phyloP scores from a whole-genome alignment of 2,329 filamentous ascomycete species.

The Cytospora piceae region DNA sequence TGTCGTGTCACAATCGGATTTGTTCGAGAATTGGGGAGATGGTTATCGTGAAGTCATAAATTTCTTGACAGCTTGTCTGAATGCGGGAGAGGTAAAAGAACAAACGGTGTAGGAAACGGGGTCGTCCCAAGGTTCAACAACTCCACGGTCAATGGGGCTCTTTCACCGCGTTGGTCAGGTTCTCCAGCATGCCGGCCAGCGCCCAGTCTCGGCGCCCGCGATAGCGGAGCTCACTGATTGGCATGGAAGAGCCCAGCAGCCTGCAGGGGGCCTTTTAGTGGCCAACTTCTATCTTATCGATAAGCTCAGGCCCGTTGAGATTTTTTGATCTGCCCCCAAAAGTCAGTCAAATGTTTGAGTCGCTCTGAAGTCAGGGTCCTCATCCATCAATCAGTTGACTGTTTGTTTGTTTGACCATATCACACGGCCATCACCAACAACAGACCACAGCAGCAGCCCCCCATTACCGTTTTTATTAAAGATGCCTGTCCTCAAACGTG shows the following conservation, averaged over 20 bases:
- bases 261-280: constrained; percentile 6
- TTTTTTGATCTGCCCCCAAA: constrained; percentile 25
- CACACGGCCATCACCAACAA: not conserved
- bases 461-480: constrained; percentile 22
- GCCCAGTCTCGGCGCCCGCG: constrained; percentile 21
- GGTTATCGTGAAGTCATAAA: not conserved
- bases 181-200: constrained; percentile 3
- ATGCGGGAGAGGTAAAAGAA: constrained; percentile 20
- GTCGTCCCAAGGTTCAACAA: constrained; percentile 11
- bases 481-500: constrained; percentile 59
- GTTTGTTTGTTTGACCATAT: not conserved
- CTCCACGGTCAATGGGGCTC: constrained; percentile 24
- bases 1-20: not conserved
- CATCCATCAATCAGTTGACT: not conserved
- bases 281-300: constrained; percentile 21
- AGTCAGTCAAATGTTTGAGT: not conserved
- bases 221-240: constrained; percentile 23
- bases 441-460: constrained; percentile 12
- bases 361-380: not conserved
- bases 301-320: constrained; percentile 21
- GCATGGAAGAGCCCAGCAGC: constrained; percentile 20
- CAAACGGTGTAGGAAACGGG: constrained; percentile 26
- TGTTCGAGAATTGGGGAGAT: not conserved
- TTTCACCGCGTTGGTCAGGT: constrained; percentile 25
- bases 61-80: constrained; percentile 25